phyloP scores from a whole-genome alignment of 2,329 filamentous ascomycete species.

The Aspergillus sp. region DNA sequence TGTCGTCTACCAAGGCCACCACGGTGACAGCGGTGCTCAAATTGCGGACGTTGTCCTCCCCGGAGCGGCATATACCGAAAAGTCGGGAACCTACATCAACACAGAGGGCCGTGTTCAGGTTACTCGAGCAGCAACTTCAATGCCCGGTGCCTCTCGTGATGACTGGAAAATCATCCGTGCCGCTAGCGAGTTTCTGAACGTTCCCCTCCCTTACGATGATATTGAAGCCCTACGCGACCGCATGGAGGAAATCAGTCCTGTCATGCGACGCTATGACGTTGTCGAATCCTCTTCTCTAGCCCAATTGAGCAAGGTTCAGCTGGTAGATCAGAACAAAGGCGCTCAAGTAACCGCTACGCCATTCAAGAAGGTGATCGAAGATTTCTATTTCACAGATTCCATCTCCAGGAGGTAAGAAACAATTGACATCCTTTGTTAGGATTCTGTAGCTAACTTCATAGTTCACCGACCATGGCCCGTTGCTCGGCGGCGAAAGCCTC shows the following conservation, averaged over 20 bases:
- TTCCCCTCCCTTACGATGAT: slow-evolving; percentile 89
- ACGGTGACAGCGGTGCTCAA: slow-evolving; percentile 91
- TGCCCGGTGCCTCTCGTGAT: slow-evolving; percentile 86
- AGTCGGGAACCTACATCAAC: slow-evolving; percentile 94
- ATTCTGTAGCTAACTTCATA: slow-evolving; percentile 43
- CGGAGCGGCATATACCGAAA: slow-evolving; percentile 95
- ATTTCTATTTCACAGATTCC: slow-evolving; percentile 98
- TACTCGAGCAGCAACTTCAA: slow-evolving; percentile 83
- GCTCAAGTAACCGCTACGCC: slow-evolving; percentile 71
- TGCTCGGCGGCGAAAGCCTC: slow-evolving; percentile 91
- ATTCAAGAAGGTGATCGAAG: slow-evolving; percentile 84
- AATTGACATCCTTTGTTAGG: not conserved
- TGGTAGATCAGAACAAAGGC: slow-evolving; percentile 96
- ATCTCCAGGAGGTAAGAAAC: slow-evolving; percentile 85
- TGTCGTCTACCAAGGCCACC: slow-evolving; percentile 96
- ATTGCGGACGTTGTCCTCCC: slow-evolving; percentile 93
- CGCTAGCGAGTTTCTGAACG: slow-evolving; percentile 85
- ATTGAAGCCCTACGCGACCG: slow-evolving; percentile 86
- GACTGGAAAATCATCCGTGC: slow-evolving; percentile 99
- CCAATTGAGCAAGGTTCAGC: slow-evolving; percentile 85
- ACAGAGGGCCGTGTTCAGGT: slow-evolving; percentile 96
- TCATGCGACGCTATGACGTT: slow-evolving; percentile 86
- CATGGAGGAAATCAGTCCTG: slow-evolving; percentile 93
- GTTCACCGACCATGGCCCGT: slow-evolving; percentile 97
- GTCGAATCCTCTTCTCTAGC: slow-evolving; percentile 78